phyloP scores from a whole-genome alignment of 2,329 filamentous ascomycete species.

The Kalmusia sp. region DNA sequence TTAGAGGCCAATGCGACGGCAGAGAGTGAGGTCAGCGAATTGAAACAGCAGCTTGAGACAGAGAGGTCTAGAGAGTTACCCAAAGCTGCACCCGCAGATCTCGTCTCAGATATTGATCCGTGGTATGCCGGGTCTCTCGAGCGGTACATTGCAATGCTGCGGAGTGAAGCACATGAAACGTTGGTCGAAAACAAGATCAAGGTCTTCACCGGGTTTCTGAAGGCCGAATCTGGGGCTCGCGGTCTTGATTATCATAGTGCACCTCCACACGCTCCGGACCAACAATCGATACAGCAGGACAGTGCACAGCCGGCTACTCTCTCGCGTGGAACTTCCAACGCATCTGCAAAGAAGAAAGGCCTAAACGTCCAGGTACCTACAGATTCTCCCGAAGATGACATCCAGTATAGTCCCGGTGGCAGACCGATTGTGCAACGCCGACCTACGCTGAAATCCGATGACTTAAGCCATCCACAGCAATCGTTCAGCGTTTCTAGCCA shows the following conservation, averaged over 20 bases:
- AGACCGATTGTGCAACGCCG: conserved; percentile 52
- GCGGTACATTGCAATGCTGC: conserved; percentile 62
- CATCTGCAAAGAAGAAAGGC: conserved; percentile 17
- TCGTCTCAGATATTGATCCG: conserved; percentile 62
- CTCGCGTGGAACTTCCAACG: conserved; percentile 10
- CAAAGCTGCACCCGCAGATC: conserved; percentile 36
- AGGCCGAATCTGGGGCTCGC: conserved; percentile 38
- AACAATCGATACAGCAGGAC: conserved; percentile 8
- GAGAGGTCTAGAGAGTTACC: conserved; percentile 31
- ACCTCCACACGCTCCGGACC: conserved; percentile 24
- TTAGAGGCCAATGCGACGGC: background rate
- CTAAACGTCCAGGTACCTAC: conserved; percentile 28
- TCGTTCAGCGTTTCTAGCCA: conserved; percentile 29
- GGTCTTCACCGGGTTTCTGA: conserved; percentile 59
- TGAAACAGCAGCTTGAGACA: conserved; percentile 31
- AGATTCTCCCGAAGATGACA: conserved; percentile 25
- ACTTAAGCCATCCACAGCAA: conserved; percentile 18
- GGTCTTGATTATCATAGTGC: conserved; percentile 53
- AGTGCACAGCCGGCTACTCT: conserved; percentile 2
- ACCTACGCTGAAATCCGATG: conserved; percentile 21
- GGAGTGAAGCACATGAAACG: conserved; percentile 54
- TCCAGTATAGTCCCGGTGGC: conserved; percentile 61
- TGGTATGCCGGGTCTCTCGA: conserved; percentile 64
- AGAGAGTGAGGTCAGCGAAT: conserved; percentile 19
- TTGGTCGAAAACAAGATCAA: conserved; percentile 61